Evolutionary conservation across 176 grass and related monocot genomes (phyloP), one percentile per base, ranked within the genome.

Genomic region (Lolium multiflorum): DNA sequence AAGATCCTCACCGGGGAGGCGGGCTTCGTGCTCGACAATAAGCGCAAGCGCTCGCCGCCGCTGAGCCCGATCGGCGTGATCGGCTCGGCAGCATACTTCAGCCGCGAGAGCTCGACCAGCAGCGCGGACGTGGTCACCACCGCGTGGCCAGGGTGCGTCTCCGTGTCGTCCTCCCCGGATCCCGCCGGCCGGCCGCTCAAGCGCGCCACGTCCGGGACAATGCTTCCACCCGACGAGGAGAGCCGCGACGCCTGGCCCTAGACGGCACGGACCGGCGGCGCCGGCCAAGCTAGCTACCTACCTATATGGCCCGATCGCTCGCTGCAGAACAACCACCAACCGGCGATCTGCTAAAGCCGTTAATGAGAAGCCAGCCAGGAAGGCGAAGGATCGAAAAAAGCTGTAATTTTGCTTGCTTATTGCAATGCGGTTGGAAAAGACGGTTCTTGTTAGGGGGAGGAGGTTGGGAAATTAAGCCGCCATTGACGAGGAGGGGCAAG

Each of bases 11-110:
- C 38, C 67, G 91, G 91, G 59, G 65, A 16, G 39, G 68, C 83
- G 47, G 67, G 73, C 64, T 65, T 87, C 74, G 63, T 55, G 69
- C 47, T 11, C 39, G 61, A 71, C 39, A 65, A 61, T 47, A 97
- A 97, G 83, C 81, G 89, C n/a, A 98, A 95, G 81, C 91, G 85
- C 39, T 94, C 86, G 21, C 78, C 90, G 78, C 92, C 94, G 21
- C 46, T 10, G 35, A 99, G 94, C 75, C 97, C 97, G 3, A 86
- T 58, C 74, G 87, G 84, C 54, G 92, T 96, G 35, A 81, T 99
- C 37, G 76, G 84, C 72, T 81, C 86, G 61, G 83, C 81, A 59
- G 87, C 81, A 20, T 91, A 89, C 87, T 96, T 98, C 82, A 90
- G 97, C 58, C 78, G 89, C 56, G 94, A 91, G 35, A 92, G 81